These are phyloP conservation scores for Acanthamoeba culbertsoni DNA, from an alignment of 208 protist genomes.

Conservation along the genomic window DNA sequence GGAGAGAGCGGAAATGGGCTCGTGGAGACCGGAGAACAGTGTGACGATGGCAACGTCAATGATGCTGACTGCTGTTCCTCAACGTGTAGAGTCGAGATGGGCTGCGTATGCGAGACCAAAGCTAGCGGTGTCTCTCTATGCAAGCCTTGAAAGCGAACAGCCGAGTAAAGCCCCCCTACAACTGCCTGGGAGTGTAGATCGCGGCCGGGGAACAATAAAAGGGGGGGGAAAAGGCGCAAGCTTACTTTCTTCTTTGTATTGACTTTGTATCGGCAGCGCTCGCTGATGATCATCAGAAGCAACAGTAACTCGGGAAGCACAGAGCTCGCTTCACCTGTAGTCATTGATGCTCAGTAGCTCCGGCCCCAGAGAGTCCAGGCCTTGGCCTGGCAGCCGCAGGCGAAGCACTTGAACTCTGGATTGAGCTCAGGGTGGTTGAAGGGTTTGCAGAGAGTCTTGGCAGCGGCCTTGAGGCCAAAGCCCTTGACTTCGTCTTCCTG, in stretches of 20 bases:
- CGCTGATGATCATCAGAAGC: no score
- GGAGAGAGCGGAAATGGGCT: neutral
- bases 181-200: no score
- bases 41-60: neutral
- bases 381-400: conserved; percentile 72
- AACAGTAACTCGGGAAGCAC: no score
- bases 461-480: conserved; percentile 91
- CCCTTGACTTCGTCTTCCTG: conserved; percentile 85
- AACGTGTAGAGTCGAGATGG: neutral
- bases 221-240: no score
- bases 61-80: neutral
- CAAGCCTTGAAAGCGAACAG: no score
- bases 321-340: no score
- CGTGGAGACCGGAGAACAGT: neutral
- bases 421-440: conserved; percentile 89
- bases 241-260: no score
- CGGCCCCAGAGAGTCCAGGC: conserved; percentile 76
- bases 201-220: no score
- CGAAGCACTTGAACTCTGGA: conserved; percentile 89
- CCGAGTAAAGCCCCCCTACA: no score
- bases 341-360: no score
- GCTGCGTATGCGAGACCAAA: neutral
- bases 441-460: conserved; percentile 96
- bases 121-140: neutral
- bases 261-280: no score